A percentile compares a stretch with the other conserved stretches of the same genome.
phyloP scores from a whole-genome alignment of 108 stramenopile genomes.

The Fragilariopsis cylindrus region DNA sequence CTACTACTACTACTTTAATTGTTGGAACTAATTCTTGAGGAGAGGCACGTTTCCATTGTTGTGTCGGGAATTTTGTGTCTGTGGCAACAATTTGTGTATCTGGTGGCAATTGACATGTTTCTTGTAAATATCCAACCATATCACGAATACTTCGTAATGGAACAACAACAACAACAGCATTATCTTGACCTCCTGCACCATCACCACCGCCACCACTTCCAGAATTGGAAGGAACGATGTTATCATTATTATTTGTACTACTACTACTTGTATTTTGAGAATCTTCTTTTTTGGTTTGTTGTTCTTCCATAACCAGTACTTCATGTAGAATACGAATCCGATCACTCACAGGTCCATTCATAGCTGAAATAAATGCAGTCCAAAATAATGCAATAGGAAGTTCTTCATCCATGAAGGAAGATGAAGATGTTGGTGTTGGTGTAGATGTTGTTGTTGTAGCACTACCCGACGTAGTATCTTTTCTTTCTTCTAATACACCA shows the following conservation, averaged over 20 bases:
- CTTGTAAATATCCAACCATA: slow-evolving; percentile 76
- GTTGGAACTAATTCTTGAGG: slow-evolving; percentile 59
- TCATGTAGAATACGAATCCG: slow-evolving; percentile 67
- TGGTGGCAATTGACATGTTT: slow-evolving; percentile 74
- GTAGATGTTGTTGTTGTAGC: background rate
- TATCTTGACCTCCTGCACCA: background rate
- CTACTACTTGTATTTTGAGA: too few species aligned
- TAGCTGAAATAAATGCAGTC: slow-evolving; percentile 63
- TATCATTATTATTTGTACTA: background rate
- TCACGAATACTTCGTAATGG: slow-evolving; percentile 39
- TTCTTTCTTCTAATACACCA: slow-evolving; percentile 39
- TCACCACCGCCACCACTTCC: background rate
- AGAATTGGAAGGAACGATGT: background rate
- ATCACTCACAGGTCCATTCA: slow-evolving; percentile 57
- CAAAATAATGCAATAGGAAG: slow-evolving; percentile 50
- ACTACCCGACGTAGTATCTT: slow-evolving; percentile 2
- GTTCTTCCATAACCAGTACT: slow-evolving; percentile 21
- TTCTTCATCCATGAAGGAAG: background rate
- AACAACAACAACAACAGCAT: slow-evolving; percentile 7
- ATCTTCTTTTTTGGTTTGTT: background rate
- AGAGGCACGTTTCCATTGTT: slow-evolving; percentile 60
- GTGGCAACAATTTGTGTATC: slow-evolving; percentile 76
- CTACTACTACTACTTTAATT: background rate
- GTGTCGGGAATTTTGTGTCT: slow-evolving; percentile 62
- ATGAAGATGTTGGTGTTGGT: background rate